Base-by-base conservation (phyloP, 208 protist species). In the Trypanosoma vivax region DNA sequence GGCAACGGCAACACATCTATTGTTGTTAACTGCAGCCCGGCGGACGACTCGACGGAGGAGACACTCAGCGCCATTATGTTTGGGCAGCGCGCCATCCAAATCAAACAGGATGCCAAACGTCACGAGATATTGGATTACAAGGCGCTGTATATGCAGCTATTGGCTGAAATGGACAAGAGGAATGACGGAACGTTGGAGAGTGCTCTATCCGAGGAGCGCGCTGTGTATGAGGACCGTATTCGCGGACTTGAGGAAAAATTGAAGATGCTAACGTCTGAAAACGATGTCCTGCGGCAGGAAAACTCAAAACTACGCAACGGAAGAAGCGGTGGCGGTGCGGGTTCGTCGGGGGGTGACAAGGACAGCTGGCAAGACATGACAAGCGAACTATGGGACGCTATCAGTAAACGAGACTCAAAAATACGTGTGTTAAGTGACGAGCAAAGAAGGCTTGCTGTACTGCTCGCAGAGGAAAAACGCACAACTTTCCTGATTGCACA, bases 71-170 rank as follows among this genome's bases (percentile, higher is more conserved):
- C 92, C 25, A 84, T 97, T 16, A 28, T 76, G 16, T 97, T 96
- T 73, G 92, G 87, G 1, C 86, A 96, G 59, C 79, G 92, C 35
- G 92, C 92, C 2, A 96, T 88, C 29, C 90, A 94, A 50, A 96
- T 97, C 43, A 94, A 94, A 65, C 84, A 96, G 52, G 77, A 91
- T 19, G 82, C 90, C 3, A 86, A 90, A 56, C 60, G 83, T 2
- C 87, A 97, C 79, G 88, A 95, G 78, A 67, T 92, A 42, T 70
- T 91, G 50, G 84, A 96, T 58, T 95, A 94, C 76, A 93, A 94
- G 47, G 83, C 82, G 0, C 62, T 95, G 0, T 92, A 90, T 53
- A 65, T 89, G 23, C 82, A 94, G 71, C 73, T 96, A 25, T 76
- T 90, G 73, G 83, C 79, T 0, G 80, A 94, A 28, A 42, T 96